phyloP scores from a whole-genome alignment of 805 yeast species.

The Saturnispora zaruensis region DNA sequence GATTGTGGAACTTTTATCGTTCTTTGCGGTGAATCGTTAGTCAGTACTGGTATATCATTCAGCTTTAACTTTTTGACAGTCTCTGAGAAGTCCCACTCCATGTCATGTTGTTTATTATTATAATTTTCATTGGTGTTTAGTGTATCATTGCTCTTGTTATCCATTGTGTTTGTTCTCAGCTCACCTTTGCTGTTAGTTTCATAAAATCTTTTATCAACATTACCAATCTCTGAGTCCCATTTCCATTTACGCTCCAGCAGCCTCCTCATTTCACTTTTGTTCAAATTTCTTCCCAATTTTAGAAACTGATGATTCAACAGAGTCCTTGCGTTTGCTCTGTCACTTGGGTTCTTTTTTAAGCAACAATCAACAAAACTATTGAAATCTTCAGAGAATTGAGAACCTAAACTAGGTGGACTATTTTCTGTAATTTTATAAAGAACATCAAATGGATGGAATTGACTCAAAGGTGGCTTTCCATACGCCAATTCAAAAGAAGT shows the following conservation, averaged over 20 bases:
- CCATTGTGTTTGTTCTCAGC: not conserved
- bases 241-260: conserved; percentile 36
- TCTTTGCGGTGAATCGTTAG: conserved; percentile 4
- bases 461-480: conserved; percentile 63
- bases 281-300: conserved; percentile 29
- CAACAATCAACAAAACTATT: conserved; percentile 64
- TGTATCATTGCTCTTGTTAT: not conserved
- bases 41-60: conserved; percentile 1
- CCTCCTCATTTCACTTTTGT: conserved; percentile 27
- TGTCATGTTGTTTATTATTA: not conserved
- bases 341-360: conserved; percentile 58
- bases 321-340: conserved; percentile 55
- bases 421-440: conserved; percentile 42
- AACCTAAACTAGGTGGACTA: conserved; percentile 36
- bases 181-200: conserved; percentile 17
- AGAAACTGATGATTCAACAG: conserved; percentile 61
- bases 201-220: conserved; percentile 27
- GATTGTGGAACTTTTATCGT: conserved; percentile 17
- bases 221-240: conserved; percentile 34
- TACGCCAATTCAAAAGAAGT: conserved; percentile 65
- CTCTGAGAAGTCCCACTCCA: not conserved
- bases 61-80: not conserved
- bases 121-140: not conserved
- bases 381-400: conserved; percentile 34
- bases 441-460: conserved; percentile 49